A percentile compares a stretch with the other conserved stretches of the same genome.
Evolutionary conservation across 345 rosid genomes (phyloP).

Genomic region (Camelina sativa): DNA sequence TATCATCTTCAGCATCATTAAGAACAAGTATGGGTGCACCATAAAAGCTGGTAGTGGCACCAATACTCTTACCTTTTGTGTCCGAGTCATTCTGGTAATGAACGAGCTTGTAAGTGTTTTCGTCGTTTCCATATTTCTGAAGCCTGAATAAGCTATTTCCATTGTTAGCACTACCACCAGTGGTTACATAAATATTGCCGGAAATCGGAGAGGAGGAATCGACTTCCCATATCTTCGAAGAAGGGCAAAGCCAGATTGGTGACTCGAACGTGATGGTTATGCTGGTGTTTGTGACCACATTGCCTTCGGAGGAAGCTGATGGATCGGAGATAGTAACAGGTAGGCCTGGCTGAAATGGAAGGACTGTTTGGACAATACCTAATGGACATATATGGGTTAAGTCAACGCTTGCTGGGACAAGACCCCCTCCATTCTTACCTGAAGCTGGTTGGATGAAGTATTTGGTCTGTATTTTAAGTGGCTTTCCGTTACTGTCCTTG

Average conservation of each 20-base stretch:
- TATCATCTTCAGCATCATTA: constrained; percentile 14
- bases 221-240: constrained; percentile 36
- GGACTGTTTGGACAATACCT: constrained; percentile 27
- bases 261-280: constrained; percentile 30
- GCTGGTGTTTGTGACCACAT: constrained; percentile 15
- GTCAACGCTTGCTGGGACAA: constrained; percentile 29
- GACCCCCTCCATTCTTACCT: constrained; percentile 23
- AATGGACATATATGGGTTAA: constrained; percentile 18
- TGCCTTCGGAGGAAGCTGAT: not conserved
- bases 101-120: constrained; percentile 31
- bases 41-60: not conserved
- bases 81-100: not conserved
- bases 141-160: constrained; percentile 22
- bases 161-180: constrained; percentile 19
- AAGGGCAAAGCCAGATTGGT: constrained; percentile 23
- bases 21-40: constrained; percentile 29
- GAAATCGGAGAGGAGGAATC: constrained; percentile 23
- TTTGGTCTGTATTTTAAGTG: constrained; percentile 23
- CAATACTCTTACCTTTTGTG: constrained; percentile 14
- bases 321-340: constrained; percentile 20
- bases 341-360: constrained; percentile 27
- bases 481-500: constrained; percentile 36
- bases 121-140: constrained; percentile 30
- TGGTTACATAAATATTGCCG: constrained; percentile 17
- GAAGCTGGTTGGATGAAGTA: constrained; percentile 40